Evolutionary conservation across 441 rosid species (phyloP), one percentile per base, ranked within the genome.

Genomic region (Croton laevigatus): DNA sequence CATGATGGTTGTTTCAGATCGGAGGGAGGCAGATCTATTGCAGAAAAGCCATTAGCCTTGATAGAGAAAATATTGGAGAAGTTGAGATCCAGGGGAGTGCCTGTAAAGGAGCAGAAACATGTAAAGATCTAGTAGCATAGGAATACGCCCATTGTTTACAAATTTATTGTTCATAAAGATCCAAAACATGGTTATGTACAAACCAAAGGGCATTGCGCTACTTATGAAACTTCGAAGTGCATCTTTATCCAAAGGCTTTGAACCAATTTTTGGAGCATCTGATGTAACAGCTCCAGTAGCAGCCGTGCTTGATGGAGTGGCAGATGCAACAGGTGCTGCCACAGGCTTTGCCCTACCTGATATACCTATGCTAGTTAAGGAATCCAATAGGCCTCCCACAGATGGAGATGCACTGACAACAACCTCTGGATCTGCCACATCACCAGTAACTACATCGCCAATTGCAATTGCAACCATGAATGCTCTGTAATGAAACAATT

Each of bases 371-470:
- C 96, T 91, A 59, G 97, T 94, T 51, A 94, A 80, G 32, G 99
- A 92, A 82, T 94, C 99, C 77, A 94, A 85, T 81, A 94, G 73
- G n/a, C 98, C 98, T 34, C 94, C 99, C 62, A 92, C 98, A 3
- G 94, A 89, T 36, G 97, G 94, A 51, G 96, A 79, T 11, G 82
- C 79, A 78, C 71, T 85, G 44, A 81, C 93, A 75, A 92, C 83
- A 77, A 92, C 94, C 78, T 94, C 99, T 70, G 97, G 97, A 74
- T 94, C 98, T 3, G 78, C 82, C 14, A 78, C 73, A 77, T 94
- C 99, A 46, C 98, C 94, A 60, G 90, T 80, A 76, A 92, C 65
- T 73, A 90, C 66, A 71, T 94, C 99, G 65, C 93, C 96, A 74
- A 94, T 81, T 44, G 91, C 86, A 81, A 86, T 92, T 53, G 93